A percentile compares a stretch with the other conserved stretches of the same genome.
Conservation (phyloP, 768 basidiomycete genomes). For the Tricholomella constricta region DNA sequence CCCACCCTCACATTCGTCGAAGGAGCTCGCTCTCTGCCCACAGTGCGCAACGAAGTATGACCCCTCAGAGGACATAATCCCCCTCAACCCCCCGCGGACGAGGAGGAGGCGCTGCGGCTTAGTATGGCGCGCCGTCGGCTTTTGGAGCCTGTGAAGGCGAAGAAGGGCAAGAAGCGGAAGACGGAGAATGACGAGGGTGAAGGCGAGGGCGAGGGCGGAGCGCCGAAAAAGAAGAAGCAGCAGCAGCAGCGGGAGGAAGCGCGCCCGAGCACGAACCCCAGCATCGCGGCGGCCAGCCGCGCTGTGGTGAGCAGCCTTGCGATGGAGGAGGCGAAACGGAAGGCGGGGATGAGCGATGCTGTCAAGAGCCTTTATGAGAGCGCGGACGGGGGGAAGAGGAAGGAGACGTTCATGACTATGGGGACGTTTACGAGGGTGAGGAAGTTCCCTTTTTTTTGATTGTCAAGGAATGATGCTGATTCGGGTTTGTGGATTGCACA, state of each 20-base stretch:
- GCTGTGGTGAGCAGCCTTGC: constrained; percentile 74
- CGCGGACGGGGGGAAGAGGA: constrained; percentile 51
- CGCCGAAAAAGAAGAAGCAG: constrained; percentile 51
- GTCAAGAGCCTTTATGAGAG: constrained; percentile 81
- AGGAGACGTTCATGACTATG: constrained; percentile 92
- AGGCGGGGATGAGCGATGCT: constrained; percentile 81
- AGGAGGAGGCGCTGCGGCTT: constrained; percentile 57
- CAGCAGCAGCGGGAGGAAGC: constrained; percentile 42
- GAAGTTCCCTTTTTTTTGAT: neutral
- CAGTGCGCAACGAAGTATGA: constrained; percentile 77
- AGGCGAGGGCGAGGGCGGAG: constrained; percentile 59
- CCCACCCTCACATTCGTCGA: constrained; percentile 28
- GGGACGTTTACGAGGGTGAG: constrained; percentile 90
- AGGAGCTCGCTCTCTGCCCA: constrained; percentile 64
- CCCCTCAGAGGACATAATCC: constrained; percentile 51
- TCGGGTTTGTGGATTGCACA: neutral
- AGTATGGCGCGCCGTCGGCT: constrained; percentile 61
- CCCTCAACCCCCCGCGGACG: constrained; percentile 72
- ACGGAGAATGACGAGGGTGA: too few relatives aligned
- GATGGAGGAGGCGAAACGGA: constrained; percentile 81
- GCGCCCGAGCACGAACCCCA: constrained; percentile 50
- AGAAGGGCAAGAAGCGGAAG: constrained; percentile 65
- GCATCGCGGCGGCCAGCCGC: constrained; percentile 57
- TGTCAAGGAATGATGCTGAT: neutral
- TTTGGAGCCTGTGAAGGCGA: constrained; percentile 52